Evolutionary conservation across 1,139 yeast genomes (phyloP), one percentile per base, ranked within the genome.

Genomic region (Saccharomyces hybrid): DNA sequence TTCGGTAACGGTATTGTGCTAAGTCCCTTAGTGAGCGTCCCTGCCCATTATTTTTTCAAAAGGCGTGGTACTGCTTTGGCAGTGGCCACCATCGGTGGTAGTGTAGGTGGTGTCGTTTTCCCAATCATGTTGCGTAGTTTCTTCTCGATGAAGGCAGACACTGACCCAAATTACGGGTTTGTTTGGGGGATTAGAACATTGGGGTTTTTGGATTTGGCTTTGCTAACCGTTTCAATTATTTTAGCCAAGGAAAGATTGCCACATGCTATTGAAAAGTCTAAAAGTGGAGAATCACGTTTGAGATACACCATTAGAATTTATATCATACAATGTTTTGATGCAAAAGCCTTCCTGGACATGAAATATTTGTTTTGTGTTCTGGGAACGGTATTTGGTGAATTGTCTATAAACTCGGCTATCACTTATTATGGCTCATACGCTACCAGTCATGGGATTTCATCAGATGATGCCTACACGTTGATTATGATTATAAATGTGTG

Each of bases 1-100:
- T 57, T 78, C n/a, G 89, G 88, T 0, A 75, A 79, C 26, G 81
- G 87, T 1, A 65, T 83, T 47, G 72, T 82, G 4, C 75, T 81
- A 75, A 75, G 83, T 1, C 87, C 88, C 0, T 68, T 81, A 55
- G 77, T 85, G 32, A 83, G 84, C 2, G 79, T 78, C 2, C 74
- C 83, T 31, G 78, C 83, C 2, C 88, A 84, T 62, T 84, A 85
- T 78, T 86, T 83, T 62, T 71, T 76, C 56, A 73, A 65, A 55
- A 81, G 75, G 57, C 71, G 90, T 55, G 90, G 84, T 1, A 68
- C 78, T 57, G 88, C 88, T 3, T 66, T 81, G 48, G 82, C 87
- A 0, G 66, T 82, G 3, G 85, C 85, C 0, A 79, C 85, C 4
- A 78, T 79, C 61, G 88, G 89, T n/a, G 89, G 89, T 0, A 77